Evolutionary conservation across 2,329 filamentous ascomycete genomes (phyloP), one percentile per base, ranked within the genome.

Genomic region (Phaeoacremonium minimum): DNA sequence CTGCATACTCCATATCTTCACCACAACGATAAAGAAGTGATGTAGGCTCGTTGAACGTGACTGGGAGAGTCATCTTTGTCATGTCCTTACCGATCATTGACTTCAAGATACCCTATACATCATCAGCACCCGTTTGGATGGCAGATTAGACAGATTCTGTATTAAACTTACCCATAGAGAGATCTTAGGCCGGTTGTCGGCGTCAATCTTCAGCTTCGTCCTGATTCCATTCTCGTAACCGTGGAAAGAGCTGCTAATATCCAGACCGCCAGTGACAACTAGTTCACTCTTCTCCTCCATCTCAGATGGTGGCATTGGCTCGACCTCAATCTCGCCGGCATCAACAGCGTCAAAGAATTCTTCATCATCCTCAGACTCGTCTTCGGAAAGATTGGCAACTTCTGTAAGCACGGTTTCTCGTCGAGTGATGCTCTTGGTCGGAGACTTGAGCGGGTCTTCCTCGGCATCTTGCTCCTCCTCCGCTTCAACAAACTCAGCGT

Each of bases 71-170:
- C 91, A 98, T 98, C 69, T 94, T 97, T 26, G 93, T 97, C 93
- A 98, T 97, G 56, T 98, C 93, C 60, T 98, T 97, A 45, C 93
- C 93, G 62, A 98, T 95, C 93, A 98, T 97, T 15, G 91, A 97
- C 67, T 97, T 98, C 45, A 98, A 69, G 49, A 98, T 96, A 47
- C 85, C 85, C 90, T 96, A 46, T 11, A 38, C 15, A 42, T 13
- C 30, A 36, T 61, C 44, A 64, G 49, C 35, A 38, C 18, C 7
- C 14, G 32, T 26, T 29, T 15, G 8, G 15, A 15, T 16, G 15
- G 5, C 19, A 22, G 16, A 31, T 18, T 5, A 12, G n/a, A 35
- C 7, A 41, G 11, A 26, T 15, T 32, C 8, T 28, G 45, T 61
- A 44, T 60, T 55, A 18, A 30, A 66, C 84, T 64, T 77, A 95